Evolutionary conservation across 495 filamentous ascomycete genomes (phyloP).

Genomic region (Neurospora sp.): DNA sequence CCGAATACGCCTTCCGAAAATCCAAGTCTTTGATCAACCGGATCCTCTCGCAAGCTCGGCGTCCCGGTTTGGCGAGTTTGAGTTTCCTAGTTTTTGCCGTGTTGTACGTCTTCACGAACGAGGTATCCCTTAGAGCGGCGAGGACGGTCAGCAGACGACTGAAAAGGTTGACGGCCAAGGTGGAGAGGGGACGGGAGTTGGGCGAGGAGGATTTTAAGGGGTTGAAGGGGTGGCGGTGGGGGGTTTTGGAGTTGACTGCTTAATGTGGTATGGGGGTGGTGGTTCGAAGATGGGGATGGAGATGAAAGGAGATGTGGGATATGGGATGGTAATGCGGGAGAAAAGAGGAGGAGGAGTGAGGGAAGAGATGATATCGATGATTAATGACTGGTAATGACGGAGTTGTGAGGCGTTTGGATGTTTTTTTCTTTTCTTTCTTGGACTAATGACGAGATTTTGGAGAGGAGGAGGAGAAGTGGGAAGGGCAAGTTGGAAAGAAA

Average conservation of each 20-base stretch:
- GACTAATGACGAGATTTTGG: background rate
- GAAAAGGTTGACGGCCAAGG: slow-evolving; percentile 29
- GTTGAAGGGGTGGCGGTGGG: slow-evolving; percentile 36
- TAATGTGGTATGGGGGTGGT: no score
- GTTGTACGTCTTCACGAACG: slow-evolving; percentile 38
- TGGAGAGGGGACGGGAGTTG: slow-evolving; percentile 31
- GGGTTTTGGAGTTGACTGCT: slow-evolving; percentile 30
- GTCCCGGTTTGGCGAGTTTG: slow-evolving; percentile 32
- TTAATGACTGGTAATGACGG: background rate
- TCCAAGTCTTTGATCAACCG: slow-evolving; percentile 31
- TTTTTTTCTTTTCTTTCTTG: background rate
- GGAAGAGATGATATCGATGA: background rate
- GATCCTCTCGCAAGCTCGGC: slow-evolving; percentile 26
- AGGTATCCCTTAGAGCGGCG: slow-evolving; percentile 35
- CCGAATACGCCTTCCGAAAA: slow-evolving; percentile 37
- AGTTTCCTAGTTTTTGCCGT: slow-evolving; percentile 37
- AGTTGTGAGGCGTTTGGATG: background rate
- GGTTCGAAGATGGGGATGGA: no score
- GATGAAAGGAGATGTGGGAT: no score
- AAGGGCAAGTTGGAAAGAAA: background rate
- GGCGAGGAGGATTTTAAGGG: slow-evolving; percentile 31
- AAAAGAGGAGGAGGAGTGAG: background rate
- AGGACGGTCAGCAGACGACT: slow-evolving; percentile 29
- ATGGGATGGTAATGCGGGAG: background rate
- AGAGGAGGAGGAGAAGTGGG: background rate